Conservation (phyloP, 352 stramenopile genomes). For the Globisporangium perplexum region DNA sequence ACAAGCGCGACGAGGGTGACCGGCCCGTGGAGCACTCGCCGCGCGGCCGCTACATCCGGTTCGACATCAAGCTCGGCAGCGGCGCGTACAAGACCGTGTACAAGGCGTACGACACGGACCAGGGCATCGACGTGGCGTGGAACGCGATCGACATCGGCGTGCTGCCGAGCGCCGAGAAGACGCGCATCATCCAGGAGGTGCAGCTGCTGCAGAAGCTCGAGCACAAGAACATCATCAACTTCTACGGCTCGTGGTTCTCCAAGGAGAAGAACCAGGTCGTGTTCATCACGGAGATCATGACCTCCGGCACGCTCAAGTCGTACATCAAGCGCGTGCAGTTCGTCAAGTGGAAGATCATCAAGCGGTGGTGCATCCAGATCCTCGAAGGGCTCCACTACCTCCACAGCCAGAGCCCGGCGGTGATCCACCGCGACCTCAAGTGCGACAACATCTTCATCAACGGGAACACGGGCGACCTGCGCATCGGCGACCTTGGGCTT, state of each 20-base stretch:
- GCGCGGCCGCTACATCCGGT: slow-evolving; percentile 81
- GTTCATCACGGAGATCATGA: slow-evolving; percentile 99
- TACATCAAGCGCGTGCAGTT: slow-evolving; percentile 98
- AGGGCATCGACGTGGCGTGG: slow-evolving; percentile 99
- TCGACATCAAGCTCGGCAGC: slow-evolving; percentile 77
- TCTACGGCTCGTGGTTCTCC: slow-evolving; percentile 98
- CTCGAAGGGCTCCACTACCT: slow-evolving; percentile 93
- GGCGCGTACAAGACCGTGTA: slow-evolving; percentile 90
- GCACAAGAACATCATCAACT: slow-evolving; percentile 99
- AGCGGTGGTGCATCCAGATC: slow-evolving; percentile 97
- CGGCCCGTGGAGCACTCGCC: slow-evolving; percentile 73
- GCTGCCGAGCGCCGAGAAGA: slow-evolving; percentile 93
- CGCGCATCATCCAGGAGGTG: slow-evolving; percentile 97
- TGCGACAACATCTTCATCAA: slow-evolving; percentile 99
- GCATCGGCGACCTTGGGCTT: slow-evolving; percentile 97
- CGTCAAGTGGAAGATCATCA: slow-evolving; percentile 98
- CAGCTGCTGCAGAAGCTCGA: slow-evolving; percentile 95
- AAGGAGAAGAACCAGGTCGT: slow-evolving; percentile 97
- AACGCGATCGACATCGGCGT: slow-evolving; percentile 97
- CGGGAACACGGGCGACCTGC: slow-evolving; percentile 95
- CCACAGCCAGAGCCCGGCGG: slow-evolving; percentile 84
- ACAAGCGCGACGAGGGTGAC: slow-evolving; percentile 68
- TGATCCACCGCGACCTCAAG: slow-evolving; percentile 94
- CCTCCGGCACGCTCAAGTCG: slow-evolving; percentile 91
- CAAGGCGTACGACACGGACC: slow-evolving; percentile 96